Evolutionary conservation across 2,329 filamentous ascomycete species (phyloP).

Genomic region (Aspergillus spinulosporus): DNA sequence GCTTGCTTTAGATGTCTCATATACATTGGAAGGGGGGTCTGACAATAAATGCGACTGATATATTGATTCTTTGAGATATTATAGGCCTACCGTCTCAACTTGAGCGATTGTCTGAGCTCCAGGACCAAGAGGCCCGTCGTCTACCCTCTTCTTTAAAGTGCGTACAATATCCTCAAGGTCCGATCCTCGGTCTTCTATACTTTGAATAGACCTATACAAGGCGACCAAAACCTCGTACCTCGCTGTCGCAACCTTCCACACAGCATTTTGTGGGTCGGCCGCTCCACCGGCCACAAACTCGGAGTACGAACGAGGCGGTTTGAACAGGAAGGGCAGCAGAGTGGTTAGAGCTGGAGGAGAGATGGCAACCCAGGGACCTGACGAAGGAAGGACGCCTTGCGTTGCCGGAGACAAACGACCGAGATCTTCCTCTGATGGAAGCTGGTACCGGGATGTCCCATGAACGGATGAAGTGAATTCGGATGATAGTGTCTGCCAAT

Average conservation of each 20-base stretch:
- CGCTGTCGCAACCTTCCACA: constrained; percentile 58
- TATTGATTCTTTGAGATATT: constrained; percentile 9
- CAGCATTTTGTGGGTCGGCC: constrained; percentile 57
- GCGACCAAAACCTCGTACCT: constrained; percentile 59
- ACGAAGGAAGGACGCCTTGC: constrained; percentile 39
- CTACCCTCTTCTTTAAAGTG: constrained; percentile 42
- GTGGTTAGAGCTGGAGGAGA: constrained; percentile 52
- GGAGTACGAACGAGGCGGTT: constrained; percentile 57
- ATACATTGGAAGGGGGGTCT: neutral
- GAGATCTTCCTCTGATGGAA: constrained; percentile 44
- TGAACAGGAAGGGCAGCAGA: constrained; percentile 58
- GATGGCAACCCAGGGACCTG: constrained; percentile 55
- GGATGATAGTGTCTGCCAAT: constrained; percentile 50
- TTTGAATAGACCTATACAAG: constrained; percentile 48
- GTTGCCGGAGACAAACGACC: constrained; percentile 39
- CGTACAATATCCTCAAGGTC: constrained; percentile 44
- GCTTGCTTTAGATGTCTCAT: neutral
- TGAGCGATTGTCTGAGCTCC: constrained; percentile 31
- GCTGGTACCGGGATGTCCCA: constrained; percentile 30
- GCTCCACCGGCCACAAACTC: constrained; percentile 59
- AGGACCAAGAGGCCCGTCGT: constrained; percentile 44
- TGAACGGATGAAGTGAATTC: constrained; percentile 27
- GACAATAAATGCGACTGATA: too few species aligned
- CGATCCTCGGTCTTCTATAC: constrained; percentile 30
- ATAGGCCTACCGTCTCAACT: constrained; percentile 40